Evolutionary conservation across 1,284 basidiomycete species (phyloP).

Genomic region (Austroboletus niveus): DNA sequence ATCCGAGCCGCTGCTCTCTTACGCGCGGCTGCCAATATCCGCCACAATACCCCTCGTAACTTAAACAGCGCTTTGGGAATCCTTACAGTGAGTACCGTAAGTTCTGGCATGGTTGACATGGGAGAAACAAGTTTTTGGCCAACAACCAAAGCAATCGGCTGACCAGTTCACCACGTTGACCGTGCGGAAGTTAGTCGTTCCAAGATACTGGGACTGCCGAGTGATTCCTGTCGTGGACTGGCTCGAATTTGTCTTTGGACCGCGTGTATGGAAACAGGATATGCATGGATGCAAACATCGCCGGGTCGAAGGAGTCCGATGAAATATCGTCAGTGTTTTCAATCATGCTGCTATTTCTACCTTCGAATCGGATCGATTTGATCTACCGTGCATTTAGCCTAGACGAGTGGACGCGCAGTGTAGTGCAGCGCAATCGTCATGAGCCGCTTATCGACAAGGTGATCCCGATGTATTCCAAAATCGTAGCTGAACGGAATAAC

Average conservation of each 20-base stretch:
- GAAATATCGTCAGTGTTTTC: conserved; percentile 1
- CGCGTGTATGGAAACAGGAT: neutral
- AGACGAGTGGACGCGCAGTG: conserved; percentile 9
- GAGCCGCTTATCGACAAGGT: conserved; percentile 7
- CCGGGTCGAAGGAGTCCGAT: neutral
- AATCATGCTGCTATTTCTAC: neutral
- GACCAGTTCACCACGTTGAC: conserved; percentile 7
- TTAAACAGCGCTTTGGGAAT: neutral
- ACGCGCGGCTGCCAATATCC: neutral
- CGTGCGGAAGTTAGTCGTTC: conserved; percentile 13
- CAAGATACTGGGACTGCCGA: neutral
- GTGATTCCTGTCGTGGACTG: conserved; percentile 6
- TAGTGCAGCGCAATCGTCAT: conserved; percentile 9
- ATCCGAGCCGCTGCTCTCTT: conserved; percentile 4
- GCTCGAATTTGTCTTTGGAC: conserved; percentile 12
- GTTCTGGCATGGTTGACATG: conserved; percentile 10
- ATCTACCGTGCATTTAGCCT: neutral
- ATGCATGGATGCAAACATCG: conserved; percentile 5
- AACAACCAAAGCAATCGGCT: conserved; percentile 1
- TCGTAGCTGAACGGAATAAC: neutral
- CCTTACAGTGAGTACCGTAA: neutral
- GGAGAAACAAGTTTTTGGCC: neutral
- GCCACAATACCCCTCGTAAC: neutral
- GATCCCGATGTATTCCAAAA: conserved; percentile 14
- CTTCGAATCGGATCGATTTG: neutral